Conservation (phyloP, 352 stramenopile species). For the Globisporangium iwayamae region DNA sequence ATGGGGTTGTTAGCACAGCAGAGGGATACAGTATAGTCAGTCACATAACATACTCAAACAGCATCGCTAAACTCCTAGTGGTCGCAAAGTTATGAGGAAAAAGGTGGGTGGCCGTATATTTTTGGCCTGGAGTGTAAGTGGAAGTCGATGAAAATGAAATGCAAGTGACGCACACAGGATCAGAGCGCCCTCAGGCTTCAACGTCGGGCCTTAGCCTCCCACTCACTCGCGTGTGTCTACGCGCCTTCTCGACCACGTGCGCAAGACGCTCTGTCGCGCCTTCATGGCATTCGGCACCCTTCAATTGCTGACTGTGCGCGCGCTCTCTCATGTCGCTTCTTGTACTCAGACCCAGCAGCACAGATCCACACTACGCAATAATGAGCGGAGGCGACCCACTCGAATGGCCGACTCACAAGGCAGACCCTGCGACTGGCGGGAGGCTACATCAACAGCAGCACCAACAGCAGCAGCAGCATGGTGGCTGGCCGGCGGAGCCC, state of each 20-base stretch:
- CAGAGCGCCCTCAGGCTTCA: neutral
- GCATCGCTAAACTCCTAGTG: too few relatives aligned
- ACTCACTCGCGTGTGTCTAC: too few relatives aligned
- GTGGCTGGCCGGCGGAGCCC: neutral
- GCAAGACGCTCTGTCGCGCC: too few relatives aligned
- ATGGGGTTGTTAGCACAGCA: too few relatives aligned
- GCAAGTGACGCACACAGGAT: too few relatives aligned
- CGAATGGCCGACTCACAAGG: neutral
- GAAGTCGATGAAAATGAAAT: neutral
- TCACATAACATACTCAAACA: too few relatives aligned
- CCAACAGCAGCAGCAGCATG: neutral
- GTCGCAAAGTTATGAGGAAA: too few relatives aligned
- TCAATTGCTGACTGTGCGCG: neutral
- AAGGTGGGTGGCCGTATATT: too few relatives aligned
- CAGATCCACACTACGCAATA: neutral
- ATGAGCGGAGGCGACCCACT: slow-evolving; percentile 3
- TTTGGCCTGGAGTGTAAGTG: too few relatives aligned
- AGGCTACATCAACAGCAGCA: neutral
- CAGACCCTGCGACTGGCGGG: neutral
- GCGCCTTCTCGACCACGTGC: too few relatives aligned
- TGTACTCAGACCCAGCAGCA: neutral
- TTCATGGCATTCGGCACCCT: neutral
- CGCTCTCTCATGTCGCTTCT: neutral
- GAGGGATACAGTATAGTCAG: too few relatives aligned
- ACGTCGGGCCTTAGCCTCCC: neutral